Percentiles rank a stretch among this genome's conserved stretches.
phyloP scores from a whole-genome alignment of 305 asterid genomes.

The Plantago rigida region DNA sequence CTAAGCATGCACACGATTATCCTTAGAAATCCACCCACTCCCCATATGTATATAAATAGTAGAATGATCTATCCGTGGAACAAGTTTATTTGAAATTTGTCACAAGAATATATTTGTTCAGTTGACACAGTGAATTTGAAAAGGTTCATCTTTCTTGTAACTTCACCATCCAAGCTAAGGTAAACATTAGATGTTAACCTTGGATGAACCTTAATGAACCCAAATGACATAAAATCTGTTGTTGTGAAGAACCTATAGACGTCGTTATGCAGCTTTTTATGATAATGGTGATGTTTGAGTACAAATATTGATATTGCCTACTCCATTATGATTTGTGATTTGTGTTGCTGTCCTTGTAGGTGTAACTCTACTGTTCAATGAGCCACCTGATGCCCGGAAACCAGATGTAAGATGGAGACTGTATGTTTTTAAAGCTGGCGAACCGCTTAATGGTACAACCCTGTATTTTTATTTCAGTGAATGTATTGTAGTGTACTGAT shows the following conservation, averaged over 20 bases:
- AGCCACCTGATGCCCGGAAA: constrained; percentile 91
- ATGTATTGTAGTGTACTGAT: constrained; percentile 20
- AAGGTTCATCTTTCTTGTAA: too few species aligned
- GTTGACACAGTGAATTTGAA: too few species aligned
- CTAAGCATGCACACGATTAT: too few species aligned
- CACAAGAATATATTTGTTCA: too few species aligned
- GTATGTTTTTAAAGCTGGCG: constrained; percentile 89
- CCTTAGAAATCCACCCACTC: too few species aligned
- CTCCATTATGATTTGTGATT: constrained; percentile 24
- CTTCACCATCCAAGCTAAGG: too few species aligned
- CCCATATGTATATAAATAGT: background rate
- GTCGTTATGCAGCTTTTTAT: constrained; percentile 3
- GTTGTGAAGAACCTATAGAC: background rate
- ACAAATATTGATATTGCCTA: constrained; percentile 4
- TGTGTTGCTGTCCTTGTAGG: constrained; percentile 42
- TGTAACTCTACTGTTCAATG: constrained; percentile 76
- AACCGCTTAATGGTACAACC: constrained; percentile 68
- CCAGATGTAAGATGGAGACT: constrained; percentile 83
- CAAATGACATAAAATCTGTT: constrained; percentile 11
- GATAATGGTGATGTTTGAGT: constrained; percentile 3
- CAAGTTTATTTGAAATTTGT: too few species aligned
- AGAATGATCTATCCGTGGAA: background rate
- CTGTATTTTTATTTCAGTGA: constrained; percentile 4
- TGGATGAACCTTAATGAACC: too few species aligned
- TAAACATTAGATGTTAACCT: too few species aligned